These are phyloP conservation scores for Saturnispora saitoi DNA, from an alignment of 805 yeast genomes.

Conservation along the genomic window DNA sequence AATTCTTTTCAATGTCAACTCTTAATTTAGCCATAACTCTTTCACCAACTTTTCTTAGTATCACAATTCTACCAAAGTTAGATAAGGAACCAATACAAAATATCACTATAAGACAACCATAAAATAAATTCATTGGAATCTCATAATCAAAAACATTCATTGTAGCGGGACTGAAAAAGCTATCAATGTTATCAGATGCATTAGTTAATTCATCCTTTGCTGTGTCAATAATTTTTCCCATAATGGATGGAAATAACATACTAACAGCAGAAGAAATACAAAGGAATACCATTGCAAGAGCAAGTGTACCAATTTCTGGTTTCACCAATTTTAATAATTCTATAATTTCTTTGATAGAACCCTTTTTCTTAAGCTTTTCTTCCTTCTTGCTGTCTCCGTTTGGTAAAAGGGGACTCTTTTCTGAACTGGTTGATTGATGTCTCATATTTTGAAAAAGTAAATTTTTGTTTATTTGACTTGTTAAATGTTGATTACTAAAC, in stretches of 20 bases:
- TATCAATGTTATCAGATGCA: neutral
- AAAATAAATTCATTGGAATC: slow-evolving; percentile 54
- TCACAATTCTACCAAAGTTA: slow-evolving; percentile 70
- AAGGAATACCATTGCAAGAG: slow-evolving; percentile 56
- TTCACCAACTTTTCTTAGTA: slow-evolving; percentile 77
- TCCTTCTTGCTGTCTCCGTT: neutral
- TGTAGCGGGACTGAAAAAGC: slow-evolving; percentile 11
- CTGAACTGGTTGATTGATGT: slow-evolving; percentile 1
- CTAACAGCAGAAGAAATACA: slow-evolving; percentile 67
- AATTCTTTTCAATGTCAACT: slow-evolving; percentile 63
- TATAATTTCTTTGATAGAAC: slow-evolving; percentile 31
- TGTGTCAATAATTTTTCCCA: slow-evolving; percentile 80
- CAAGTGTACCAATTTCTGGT: slow-evolving; percentile 47
- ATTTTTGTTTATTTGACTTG: neutral
- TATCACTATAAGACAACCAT: slow-evolving; percentile 47
- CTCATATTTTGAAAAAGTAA: neutral
- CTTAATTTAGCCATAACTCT: slow-evolving; percentile 78
- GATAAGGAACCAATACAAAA: slow-evolving; percentile 71
- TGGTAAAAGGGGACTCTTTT: neutral
- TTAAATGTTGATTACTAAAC: neutral
- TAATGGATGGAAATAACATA: slow-evolving; percentile 72
- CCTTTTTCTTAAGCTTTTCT: slow-evolving; percentile 8
- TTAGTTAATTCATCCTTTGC: slow-evolving; percentile 30
- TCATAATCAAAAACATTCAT: slow-evolving; percentile 38
- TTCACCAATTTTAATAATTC: slow-evolving; percentile 48